A percentile compares a stretch with the other conserved stretches of the same genome.
Conservation (phyloP, 2,329 filamentous ascomycete genomes). For the Monosporascus sp. region DNA sequence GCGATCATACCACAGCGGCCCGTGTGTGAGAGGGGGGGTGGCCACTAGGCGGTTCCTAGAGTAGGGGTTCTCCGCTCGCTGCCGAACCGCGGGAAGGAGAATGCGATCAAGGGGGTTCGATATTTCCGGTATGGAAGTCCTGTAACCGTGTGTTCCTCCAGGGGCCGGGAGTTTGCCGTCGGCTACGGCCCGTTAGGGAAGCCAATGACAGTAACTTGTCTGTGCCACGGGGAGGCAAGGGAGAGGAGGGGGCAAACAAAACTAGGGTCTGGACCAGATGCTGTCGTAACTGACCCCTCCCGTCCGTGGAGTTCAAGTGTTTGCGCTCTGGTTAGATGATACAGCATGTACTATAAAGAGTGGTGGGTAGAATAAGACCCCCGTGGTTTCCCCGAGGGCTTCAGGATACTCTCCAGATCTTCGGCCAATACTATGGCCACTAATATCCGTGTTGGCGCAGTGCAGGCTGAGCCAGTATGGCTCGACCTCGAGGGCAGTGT, state of each 20-base stretch:
- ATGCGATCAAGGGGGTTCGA: background rate
- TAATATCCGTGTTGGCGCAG: slow-evolving; percentile 38
- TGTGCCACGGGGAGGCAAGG: background rate
- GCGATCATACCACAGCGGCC: too few species aligned
- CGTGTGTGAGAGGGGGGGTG: too few species aligned
- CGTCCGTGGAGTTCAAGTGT: background rate
- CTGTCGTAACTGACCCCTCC: background rate
- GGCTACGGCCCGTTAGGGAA: too few species aligned
- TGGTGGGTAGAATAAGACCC: background rate
- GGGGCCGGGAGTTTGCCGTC: too few species aligned
- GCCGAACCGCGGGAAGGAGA: background rate
- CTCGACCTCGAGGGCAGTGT: slow-evolving; percentile 51
- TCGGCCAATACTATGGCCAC: slow-evolving; percentile 11
- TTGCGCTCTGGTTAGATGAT: background rate
- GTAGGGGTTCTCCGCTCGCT: background rate
- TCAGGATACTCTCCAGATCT: background rate
- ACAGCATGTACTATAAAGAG: background rate
- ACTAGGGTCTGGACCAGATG: background rate
- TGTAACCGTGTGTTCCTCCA: background rate
- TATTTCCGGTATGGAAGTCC: background rate
- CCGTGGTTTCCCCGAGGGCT: background rate
- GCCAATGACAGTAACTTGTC: background rate
- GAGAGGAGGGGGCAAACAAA: background rate
- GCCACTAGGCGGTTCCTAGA: too few species aligned
- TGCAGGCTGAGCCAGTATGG: slow-evolving; percentile 57